phyloP scores from a whole-genome alignment of 148 eudicot species.

The Camellia granthamiana region DNA sequence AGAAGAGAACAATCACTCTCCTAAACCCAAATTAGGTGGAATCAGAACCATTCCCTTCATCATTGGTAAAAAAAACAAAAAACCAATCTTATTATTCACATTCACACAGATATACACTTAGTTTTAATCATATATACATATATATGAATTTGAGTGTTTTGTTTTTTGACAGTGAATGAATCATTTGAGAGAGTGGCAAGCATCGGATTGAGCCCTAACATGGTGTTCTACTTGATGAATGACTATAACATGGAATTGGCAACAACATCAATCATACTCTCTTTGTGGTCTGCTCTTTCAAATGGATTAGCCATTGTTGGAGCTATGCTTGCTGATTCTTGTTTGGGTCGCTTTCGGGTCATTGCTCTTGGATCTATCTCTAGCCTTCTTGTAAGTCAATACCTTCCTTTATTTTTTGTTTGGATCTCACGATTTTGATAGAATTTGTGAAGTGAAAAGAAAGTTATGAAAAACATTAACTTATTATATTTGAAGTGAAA shows the following conservation, averaged over 20 bases:
- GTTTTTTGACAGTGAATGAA: constrained; percentile 10
- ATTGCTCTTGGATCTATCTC: constrained; percentile 27
- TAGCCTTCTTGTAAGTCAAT: constrained; percentile 11
- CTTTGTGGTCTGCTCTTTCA: constrained; percentile 26
- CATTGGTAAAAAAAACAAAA: background rate
- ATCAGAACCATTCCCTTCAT: constrained; percentile 13
- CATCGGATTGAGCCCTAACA: constrained; percentile 26
- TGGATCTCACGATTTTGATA: too few species aligned
- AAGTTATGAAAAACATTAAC: too few species aligned
- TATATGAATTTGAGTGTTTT: background rate
- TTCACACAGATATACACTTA: too few species aligned
- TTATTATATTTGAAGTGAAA: too few species aligned
- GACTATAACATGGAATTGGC: constrained; percentile 29
- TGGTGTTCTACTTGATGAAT: constrained; percentile 27
- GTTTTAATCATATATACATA: background rate
- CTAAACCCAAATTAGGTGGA: constrained; percentile 3
- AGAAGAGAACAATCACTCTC: background rate
- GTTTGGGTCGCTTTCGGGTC: constrained; percentile 24
- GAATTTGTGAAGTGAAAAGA: too few species aligned
- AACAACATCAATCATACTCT: constrained; percentile 16
- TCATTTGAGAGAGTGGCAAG: constrained; percentile 28
- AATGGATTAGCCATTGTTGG: constrained; percentile 29
- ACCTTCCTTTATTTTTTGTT: too few species aligned
- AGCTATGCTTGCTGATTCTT: constrained; percentile 33
- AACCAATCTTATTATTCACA: too few species aligned